Conservation (phyloP, 148 eudicot species). For the Oxyria digyna region DNA sequence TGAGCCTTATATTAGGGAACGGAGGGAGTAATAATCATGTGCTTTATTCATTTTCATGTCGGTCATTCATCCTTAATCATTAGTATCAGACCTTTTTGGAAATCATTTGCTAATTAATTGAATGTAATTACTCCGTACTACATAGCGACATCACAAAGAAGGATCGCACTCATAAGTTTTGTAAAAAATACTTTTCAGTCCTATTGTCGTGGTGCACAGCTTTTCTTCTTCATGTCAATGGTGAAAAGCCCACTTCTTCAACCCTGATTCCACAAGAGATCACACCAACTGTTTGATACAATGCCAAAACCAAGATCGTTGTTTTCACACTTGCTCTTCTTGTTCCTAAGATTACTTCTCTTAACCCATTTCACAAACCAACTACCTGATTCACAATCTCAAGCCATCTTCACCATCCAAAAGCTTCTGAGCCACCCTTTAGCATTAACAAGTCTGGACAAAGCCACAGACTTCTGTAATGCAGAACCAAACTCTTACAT, state of each 20-base stretch:
- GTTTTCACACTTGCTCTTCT: background rate
- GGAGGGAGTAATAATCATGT: no score
- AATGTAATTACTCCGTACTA: no score
- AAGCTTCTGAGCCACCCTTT: constrained; percentile 40
- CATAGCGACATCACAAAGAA: background rate
- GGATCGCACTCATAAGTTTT: background rate
- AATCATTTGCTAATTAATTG: no score
- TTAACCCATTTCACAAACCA: constrained; percentile 22
- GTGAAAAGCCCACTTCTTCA: background rate
- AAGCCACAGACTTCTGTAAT: constrained; percentile 41
- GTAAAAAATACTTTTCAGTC: background rate
- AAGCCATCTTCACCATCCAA: constrained; percentile 35
- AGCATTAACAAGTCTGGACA: constrained; percentile 13
- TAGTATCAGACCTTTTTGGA: no score
- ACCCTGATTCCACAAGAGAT: background rate
- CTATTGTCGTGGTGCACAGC: background rate
- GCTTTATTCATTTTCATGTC: background rate
- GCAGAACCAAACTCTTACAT: constrained; percentile 36
- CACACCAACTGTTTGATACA: background rate
- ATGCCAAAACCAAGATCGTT: background rate
- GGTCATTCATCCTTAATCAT: no score
- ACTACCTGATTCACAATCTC: constrained; percentile 31
- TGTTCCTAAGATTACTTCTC: constrained; percentile 8
- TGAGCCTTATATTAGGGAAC: no score
- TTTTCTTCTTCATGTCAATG: background rate